Conservation (phyloP, 495 filamentous ascomycete species). For the Aspergillus conjunctus region DNA sequence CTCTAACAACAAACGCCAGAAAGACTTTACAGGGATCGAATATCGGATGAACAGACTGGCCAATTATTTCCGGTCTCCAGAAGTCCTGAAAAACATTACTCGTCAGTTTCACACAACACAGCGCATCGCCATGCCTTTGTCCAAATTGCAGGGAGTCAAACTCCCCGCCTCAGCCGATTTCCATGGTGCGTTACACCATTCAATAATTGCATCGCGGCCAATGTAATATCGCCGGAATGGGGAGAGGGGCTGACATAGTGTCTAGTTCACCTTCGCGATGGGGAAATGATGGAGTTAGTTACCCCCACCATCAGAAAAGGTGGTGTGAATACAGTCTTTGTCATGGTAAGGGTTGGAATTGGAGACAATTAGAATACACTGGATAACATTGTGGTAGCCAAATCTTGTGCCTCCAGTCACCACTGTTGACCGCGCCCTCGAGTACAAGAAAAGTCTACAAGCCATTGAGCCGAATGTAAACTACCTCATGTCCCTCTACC, state of each 20-base stretch:
- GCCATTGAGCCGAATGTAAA: constrained; percentile 70
- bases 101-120: not conserved
- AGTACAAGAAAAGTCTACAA: constrained; percentile 69
- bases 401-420: constrained; percentile 77
- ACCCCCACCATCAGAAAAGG: constrained; percentile 72
- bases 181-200: constrained; percentile 49
- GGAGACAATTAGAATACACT: constrained; percentile 9
- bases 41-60: constrained; percentile 2
- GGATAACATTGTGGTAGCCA: constrained; percentile 44
- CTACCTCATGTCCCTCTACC: constrained; percentile 89
- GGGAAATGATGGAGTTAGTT: constrained; percentile 79
- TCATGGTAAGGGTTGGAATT: constrained; percentile 61
- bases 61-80: not conserved
- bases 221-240: not conserved
- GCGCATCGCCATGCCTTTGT: constrained; percentile 39
- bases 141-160: constrained; percentile 48
- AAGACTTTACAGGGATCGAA: constrained; percentile 1
- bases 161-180: constrained; percentile 74
- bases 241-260: not conserved
- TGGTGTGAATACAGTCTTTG: constrained; percentile 77
- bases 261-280: constrained; percentile 71
- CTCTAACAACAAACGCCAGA: not conserved
- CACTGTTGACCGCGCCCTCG: constrained; percentile 70
- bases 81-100: not conserved
- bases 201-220: constrained; percentile 22